phyloP scores from a whole-genome alignment of 2,329 filamentous ascomycete species.

The Pseudopyricularia cyperi region DNA sequence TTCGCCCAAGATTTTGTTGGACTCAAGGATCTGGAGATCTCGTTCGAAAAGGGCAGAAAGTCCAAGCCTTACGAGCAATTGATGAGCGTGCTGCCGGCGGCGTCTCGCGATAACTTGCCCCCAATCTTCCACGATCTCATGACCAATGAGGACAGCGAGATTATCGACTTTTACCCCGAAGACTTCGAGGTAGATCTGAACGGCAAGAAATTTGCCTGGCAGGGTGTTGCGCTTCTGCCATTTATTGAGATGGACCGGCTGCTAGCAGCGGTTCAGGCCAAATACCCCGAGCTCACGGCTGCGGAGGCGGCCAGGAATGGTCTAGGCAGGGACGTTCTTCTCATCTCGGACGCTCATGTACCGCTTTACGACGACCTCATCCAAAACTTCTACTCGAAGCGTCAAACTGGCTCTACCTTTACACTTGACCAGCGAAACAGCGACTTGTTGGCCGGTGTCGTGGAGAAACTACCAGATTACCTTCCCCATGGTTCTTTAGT shows the following conservation, averaged over 20 bases:
- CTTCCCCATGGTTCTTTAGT: slow-evolving; percentile 71
- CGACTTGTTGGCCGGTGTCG: slow-evolving; percentile 64
- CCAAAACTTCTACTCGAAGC: slow-evolving; percentile 83
- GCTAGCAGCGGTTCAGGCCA: slow-evolving; percentile 67
- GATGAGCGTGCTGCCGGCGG: slow-evolving; percentile 93
- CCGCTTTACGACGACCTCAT: slow-evolving; percentile 73
- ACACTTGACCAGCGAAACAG: slow-evolving; percentile 64
- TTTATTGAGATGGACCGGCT: slow-evolving; percentile 92
- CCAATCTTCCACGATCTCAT: slow-evolving; percentile 82
- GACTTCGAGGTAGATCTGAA: slow-evolving; percentile 91
- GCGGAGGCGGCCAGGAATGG: slow-evolving; percentile 71
- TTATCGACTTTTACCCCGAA: slow-evolving; percentile 95
- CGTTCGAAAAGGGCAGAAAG: slow-evolving; percentile 71
- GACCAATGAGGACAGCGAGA: slow-evolving; percentile 75
- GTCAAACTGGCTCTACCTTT: slow-evolving; percentile 52
- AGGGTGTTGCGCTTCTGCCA: slow-evolving; percentile 82
- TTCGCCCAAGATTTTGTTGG: slow-evolving; percentile 92
- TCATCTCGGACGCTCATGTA: slow-evolving; percentile 73
- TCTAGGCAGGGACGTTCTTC: slow-evolving; percentile 65
- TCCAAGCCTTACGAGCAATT: slow-evolving; percentile 93
- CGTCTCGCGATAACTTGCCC: slow-evolving; percentile 83
- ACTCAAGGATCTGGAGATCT: slow-evolving; percentile 63
- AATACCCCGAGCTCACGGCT: slow-evolving; percentile 64
- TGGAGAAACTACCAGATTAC: slow-evolving; percentile 73
- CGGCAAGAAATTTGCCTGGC: slow-evolving; percentile 97